These are phyloP conservation scores for Rhodamnia argentea DNA, from an alignment of 345 rosid genomes.

Conservation along the genomic window DNA sequence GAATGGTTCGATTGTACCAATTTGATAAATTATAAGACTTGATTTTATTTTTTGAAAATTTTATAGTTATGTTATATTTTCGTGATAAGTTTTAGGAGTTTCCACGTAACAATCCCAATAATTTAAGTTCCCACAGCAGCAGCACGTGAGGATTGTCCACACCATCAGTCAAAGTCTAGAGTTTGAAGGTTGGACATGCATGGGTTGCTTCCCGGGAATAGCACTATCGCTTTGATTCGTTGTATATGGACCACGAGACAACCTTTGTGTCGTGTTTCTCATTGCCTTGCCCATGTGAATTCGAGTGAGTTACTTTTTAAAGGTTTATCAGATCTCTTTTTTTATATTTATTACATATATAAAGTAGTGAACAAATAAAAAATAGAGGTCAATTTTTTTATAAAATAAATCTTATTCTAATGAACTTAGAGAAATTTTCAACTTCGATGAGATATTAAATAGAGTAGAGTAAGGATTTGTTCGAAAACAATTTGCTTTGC, in stretches of 20 bases:
- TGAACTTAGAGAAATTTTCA: too few species aligned
- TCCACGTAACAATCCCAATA: accelerated
- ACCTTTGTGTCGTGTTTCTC: not conserved
- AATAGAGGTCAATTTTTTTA: too few species aligned
- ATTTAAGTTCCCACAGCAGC: not conserved
- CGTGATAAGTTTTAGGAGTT: accelerated
- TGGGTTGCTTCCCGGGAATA: not conserved
- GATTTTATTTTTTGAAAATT: accelerated
- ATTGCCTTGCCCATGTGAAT: not conserved
- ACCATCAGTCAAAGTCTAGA: not conserved
- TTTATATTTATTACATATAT: too few species aligned
- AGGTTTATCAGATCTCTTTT: too few species aligned
- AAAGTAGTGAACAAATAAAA: too few species aligned
- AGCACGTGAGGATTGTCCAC: not conserved
- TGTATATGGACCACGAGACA: not conserved
- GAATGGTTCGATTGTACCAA: accelerated
- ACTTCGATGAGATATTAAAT: too few species aligned
- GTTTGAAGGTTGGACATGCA: not conserved
- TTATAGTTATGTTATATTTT: too few species aligned
- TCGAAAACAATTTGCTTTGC: too few species aligned
- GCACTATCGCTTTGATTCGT: not conserved
- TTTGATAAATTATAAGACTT: accelerated
- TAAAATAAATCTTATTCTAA: too few species aligned
- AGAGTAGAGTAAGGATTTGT: too few species aligned
- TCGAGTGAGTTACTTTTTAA: not conserved